Evolutionary conservation across 31 red algal species (phyloP).

Genomic region (Endocladia muricata): DNA sequence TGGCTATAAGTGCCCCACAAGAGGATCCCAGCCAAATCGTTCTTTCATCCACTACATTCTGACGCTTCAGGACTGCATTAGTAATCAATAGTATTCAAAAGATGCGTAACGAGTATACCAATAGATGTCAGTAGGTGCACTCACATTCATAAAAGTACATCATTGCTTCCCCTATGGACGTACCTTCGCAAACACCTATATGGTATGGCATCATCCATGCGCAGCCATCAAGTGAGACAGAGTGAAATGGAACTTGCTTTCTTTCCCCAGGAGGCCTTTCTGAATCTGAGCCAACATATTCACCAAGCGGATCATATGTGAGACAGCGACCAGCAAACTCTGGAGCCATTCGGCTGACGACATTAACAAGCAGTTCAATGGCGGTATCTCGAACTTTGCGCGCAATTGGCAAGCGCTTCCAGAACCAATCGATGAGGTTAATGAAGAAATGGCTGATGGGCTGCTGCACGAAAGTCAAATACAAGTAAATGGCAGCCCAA

Average conservation of each 20-base stretch:
- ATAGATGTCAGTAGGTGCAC: too few relatives aligned
- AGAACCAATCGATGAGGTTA: conserved; percentile 19
- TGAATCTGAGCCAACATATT: conserved; percentile 26
- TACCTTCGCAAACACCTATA: conserved; percentile 62
- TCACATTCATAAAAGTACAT: too few relatives aligned
- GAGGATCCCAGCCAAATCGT: conserved; percentile 59
- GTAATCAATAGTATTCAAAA: too few relatives aligned
- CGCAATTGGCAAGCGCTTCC: conserved; percentile 27
- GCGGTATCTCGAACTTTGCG: conserved; percentile 9
- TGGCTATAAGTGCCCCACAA: conserved; percentile 51
- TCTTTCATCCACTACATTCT: conserved; percentile 33
- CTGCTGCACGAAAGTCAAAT: conserved; percentile 21
- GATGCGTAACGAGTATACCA: too few relatives aligned
- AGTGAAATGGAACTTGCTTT: conserved; percentile 46
- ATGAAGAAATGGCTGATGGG: conserved; percentile 17
- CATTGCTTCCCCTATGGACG: too few relatives aligned
- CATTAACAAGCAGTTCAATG: background rate
- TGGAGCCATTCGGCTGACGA: conserved; percentile 29
- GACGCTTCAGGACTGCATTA: conserved; percentile 36
- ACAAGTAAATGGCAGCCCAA: conserved; percentile 38
- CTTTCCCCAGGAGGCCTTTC: background rate
- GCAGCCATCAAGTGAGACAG: conserved; percentile 56
- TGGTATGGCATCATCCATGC: conserved; percentile 69
- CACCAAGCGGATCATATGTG: conserved; percentile 1
- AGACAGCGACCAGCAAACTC: conserved; percentile 21